These are phyloP conservation scores for Dendrobium chrysotoxum DNA, from an alignment of 106 monocot genomes.

Conservation along the genomic window DNA sequence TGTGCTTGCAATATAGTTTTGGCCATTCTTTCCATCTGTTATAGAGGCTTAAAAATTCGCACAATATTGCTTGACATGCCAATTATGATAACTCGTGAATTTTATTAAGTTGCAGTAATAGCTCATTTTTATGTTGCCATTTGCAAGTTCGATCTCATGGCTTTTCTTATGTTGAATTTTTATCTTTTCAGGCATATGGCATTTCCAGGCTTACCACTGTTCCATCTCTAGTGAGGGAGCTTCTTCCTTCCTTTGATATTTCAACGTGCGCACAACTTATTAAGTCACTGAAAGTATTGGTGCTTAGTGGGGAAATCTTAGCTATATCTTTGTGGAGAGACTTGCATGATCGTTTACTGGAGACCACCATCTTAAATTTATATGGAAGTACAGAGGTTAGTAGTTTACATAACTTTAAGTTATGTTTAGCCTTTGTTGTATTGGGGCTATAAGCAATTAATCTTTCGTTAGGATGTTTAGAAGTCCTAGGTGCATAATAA, in stretches of 20 bases:
- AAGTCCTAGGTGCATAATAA: neutral
- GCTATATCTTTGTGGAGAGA: conserved; percentile 64
- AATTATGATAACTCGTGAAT: neutral
- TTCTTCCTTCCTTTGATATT: conserved; percentile 34
- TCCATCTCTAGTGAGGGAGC: conserved; percentile 57
- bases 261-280: conserved; percentile 15
- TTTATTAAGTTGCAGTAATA: neutral
- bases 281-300: conserved; percentile 59
- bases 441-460: neutral
- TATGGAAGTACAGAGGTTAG: conserved; percentile 98
- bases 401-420: conserved; percentile 20
- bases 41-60: neutral
- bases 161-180: conserved; percentile 6
- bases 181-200: conserved; percentile 50
- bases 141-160: neutral
- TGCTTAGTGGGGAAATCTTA: conserved; percentile 82
- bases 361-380: conserved; percentile 72
- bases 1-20: neutral
- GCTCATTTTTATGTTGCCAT: neutral
- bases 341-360: conserved; percentile 49
- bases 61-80: neutral
- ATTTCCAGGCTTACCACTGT: conserved; percentile 73
- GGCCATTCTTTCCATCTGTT: too few species aligned
- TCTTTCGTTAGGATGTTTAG: neutral
- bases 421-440: neutral